These are phyloP conservation scores for Elsinoe batatas DNA, from an alignment of 2,329 filamentous ascomycete species.

Conservation along the genomic window DNA sequence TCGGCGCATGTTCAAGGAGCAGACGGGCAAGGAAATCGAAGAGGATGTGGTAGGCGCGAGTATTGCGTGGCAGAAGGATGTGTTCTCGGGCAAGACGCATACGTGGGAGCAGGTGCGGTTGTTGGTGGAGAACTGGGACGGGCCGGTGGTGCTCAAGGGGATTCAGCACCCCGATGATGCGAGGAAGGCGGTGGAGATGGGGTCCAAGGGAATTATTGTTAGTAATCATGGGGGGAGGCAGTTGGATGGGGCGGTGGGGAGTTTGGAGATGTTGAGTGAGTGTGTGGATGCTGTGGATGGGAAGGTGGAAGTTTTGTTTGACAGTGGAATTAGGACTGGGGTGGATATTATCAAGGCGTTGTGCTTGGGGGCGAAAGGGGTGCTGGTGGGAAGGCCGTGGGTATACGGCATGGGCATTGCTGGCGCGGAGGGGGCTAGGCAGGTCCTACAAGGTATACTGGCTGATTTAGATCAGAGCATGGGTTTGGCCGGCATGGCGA, in stretches of 20 bases:
- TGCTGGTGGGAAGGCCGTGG: constrained; percentile 48
- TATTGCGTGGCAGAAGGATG: constrained; percentile 42
- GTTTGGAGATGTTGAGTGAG: constrained; percentile 46
- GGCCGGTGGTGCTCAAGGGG: constrained; percentile 54
- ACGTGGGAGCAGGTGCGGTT: constrained; percentile 51
- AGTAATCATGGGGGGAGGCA: constrained; percentile 47
- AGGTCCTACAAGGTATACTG: constrained; percentile 16
- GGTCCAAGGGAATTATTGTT: constrained; percentile 42
- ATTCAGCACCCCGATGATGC: constrained; percentile 44
- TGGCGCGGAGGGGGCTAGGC: constrained; percentile 45
- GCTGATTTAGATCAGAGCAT: constrained; percentile 18
- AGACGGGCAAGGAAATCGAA: constrained; percentile 27
- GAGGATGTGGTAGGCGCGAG: constrained; percentile 43
- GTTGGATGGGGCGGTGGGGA: constrained; percentile 42
- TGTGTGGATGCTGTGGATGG: constrained; percentile 51
- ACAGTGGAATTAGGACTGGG: constrained; percentile 42
- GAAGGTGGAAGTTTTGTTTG: constrained; percentile 39
- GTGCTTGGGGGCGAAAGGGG: constrained; percentile 47
- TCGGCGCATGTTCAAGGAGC: constrained; percentile 44
- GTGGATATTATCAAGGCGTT: constrained; percentile 44
- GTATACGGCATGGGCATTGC: constrained; percentile 49
- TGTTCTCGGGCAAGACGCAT: constrained; percentile 32
- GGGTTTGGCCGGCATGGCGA: constrained; percentile 16
- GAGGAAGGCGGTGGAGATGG: constrained; percentile 33
- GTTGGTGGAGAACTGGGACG: constrained; percentile 51